Evolutionary conservation across 768 basidiomycete genomes (phyloP), one percentile per base, ranked within the genome.

Genomic region (Mycena rosella): DNA sequence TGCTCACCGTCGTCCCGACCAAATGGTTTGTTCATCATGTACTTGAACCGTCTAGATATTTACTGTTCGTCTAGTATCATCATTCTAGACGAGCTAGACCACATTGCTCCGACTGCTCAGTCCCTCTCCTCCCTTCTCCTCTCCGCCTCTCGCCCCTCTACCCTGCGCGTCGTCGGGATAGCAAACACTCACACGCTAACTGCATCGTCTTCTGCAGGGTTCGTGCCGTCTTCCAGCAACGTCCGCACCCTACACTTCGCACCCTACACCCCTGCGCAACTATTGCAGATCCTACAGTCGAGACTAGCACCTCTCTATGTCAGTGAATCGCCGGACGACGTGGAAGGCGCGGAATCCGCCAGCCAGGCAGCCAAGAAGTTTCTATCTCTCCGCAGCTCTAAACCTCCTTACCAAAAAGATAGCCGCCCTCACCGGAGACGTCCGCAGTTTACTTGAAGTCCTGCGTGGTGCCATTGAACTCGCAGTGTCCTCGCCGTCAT

Each of bases 121-220:
- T 79, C 87, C 11, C 82, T 95, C 51, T 76, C 85, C 2, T 79
- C 88, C 14, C 78, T 96, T 49, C 94, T 96, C 77, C 82, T 95
- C n/a, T 86, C 91, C 13, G 84, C 86, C 56, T 77, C 84, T 5
- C 80, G 87, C 56, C 76, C 86, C 1, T 77, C 85, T 13, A 80
- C 79, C 40, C 77, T 96, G 63, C 88, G 93, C 53, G 77, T 95
- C 44, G 89, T 96, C 72, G 94, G 92, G 40, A 95, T 96, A 74
- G 94, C 95, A 44, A 96, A 96, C 73, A 94, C 92, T 2, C 95
- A 96, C 73, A 95, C 94, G 7, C 87, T 96, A 27, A 90, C 91
- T 2, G 85, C 89, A 3, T 83, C 89, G 0, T 81, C 81, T 15
- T 75, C 80, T 11, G 75, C 82, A 0, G 77, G 73, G 15, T 74